A percentile compares a stretch with the other conserved stretches of the same genome.
phyloP scores from a whole-genome alignment of 768 basidiomycete genomes.

The Serpula lacrymans region DNA sequence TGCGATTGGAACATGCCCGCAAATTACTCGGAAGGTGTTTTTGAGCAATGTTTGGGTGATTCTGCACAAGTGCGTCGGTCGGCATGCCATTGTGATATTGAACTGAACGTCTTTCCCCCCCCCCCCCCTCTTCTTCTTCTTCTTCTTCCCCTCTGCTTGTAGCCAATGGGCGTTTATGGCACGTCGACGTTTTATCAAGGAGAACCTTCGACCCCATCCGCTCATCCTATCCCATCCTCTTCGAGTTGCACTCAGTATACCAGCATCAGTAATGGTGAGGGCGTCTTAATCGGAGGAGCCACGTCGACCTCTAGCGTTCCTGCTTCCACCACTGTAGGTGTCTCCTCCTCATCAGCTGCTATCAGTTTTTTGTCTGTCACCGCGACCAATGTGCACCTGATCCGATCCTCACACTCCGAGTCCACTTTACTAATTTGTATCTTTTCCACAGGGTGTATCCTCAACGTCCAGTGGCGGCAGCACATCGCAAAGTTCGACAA shows the following conservation, averaged over 20 bases:
- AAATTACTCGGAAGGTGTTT: constrained; percentile 41
- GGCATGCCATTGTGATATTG: neutral
- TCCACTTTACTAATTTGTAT: constrained; percentile 21
- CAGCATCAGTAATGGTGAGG: constrained; percentile 47
- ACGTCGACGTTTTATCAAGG: constrained; percentile 67
- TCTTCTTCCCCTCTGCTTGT: constrained; percentile 1
- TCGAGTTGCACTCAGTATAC: constrained; percentile 53
- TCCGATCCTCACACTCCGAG: constrained; percentile 15
- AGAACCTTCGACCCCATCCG: constrained; percentile 47
- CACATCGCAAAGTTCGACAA: constrained; percentile 4
- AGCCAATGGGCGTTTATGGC: constrained; percentile 71
- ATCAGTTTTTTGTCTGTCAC: constrained; percentile 4
- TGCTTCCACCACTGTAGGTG: neutral
- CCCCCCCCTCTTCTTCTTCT: neutral
- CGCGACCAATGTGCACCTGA: constrained; percentile 3
- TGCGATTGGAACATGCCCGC: constrained; percentile 64
- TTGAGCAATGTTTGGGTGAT: constrained; percentile 53
- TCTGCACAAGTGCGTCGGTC: constrained; percentile 37
- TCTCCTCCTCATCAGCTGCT: constrained; percentile 5
- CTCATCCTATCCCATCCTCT: constrained; percentile 56
- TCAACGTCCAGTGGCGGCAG: neutral
- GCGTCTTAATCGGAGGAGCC: constrained; percentile 24
- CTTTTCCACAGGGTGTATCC: constrained; percentile 4
- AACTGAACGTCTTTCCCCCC: neutral
- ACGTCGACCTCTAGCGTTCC: constrained; percentile 6